Percentiles rank a stretch among this genome's conserved stretches.
phyloP scores from a whole-genome alignment of 805 yeast species.

The Wickerhamomyces bisporus region DNA sequence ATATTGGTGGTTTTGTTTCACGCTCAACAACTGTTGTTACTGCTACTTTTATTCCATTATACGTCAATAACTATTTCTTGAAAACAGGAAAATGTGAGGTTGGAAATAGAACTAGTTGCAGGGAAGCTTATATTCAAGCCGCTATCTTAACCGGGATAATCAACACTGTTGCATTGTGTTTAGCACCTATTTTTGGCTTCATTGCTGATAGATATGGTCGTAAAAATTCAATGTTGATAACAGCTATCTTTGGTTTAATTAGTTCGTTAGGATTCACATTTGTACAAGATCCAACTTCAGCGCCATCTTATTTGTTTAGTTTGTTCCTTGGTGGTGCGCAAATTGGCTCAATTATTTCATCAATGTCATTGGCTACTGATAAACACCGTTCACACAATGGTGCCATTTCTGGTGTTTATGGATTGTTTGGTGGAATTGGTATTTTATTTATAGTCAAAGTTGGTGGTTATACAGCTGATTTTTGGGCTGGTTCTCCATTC shows the following conservation, averaged over 20 bases:
- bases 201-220: constrained; percentile 43
- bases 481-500: constrained; percentile 56
- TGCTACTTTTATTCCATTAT: constrained; percentile 57
- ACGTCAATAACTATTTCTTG: constrained; percentile 52
- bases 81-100: constrained; percentile 44
- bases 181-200: constrained; percentile 62
- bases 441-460: constrained; percentile 52
- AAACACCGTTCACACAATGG: constrained; percentile 45
- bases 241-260: constrained; percentile 38
- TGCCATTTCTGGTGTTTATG: constrained; percentile 63
- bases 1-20: constrained; percentile 56
- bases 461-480: constrained; percentile 59
- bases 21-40: constrained; percentile 56
- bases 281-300: constrained; percentile 30
- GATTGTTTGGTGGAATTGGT: constrained; percentile 67
- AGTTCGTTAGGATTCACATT: constrained; percentile 37
- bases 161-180: constrained; percentile 48
- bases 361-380: constrained; percentile 57
- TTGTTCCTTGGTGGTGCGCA: constrained; percentile 54
- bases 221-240: constrained; percentile 30
- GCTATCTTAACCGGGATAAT: constrained; percentile 69
- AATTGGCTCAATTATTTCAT: constrained; percentile 55
- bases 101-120: constrained; percentile 38
- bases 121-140: constrained; percentile 58
- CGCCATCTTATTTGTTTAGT: constrained; percentile 32